Percentiles rank a stretch among this genome's conserved stretches.
These are phyloP conservation scores for Porpolomopsis calyptriformis DNA, from an alignment of 768 basidiomycete genomes.

Conservation along the genomic window DNA sequence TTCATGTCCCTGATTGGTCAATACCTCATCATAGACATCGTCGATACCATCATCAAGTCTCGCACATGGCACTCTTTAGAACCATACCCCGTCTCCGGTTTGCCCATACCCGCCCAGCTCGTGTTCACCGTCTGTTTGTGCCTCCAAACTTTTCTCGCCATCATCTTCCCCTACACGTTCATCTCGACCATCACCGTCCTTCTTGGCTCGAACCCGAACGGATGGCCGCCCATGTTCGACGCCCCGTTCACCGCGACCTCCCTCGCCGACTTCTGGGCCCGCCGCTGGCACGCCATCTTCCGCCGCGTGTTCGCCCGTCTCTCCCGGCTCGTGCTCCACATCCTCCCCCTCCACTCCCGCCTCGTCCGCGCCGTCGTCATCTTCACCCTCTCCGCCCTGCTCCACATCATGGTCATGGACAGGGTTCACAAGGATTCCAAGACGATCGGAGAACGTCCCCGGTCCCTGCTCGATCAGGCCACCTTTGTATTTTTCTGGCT, in stretches of 20 bases:
- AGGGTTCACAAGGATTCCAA: not conserved
- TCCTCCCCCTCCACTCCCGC: not conserved
- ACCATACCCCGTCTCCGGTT: not conserved
- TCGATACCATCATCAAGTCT: not conserved
- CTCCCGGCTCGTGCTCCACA: not conserved
- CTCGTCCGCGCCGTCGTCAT: not conserved
- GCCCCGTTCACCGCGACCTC: not conserved
- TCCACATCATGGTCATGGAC: not conserved
- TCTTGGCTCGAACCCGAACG: not conserved
- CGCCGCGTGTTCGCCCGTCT: not conserved
- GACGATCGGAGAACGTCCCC: not conserved
- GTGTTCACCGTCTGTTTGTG: not conserved
- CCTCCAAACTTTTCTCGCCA: not conserved
- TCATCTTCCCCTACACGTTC: not conserved
- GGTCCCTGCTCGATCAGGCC: not conserved
- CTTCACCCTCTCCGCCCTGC: not conserved
- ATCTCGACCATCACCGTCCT: not conserved
- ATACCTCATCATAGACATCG: not conserved
- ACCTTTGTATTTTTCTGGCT: not conserved
- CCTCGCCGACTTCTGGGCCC: not conserved
- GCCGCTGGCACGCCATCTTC: not conserved
- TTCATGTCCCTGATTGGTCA: not conserved
- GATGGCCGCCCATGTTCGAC: not conserved
- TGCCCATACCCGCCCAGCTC: not conserved
- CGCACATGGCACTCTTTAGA: not conserved